Evolutionary conservation across 192 early-diverging fungal species (phyloP), one percentile per base, ranked within the genome.

Genomic region (Coemansia sp.): DNA sequence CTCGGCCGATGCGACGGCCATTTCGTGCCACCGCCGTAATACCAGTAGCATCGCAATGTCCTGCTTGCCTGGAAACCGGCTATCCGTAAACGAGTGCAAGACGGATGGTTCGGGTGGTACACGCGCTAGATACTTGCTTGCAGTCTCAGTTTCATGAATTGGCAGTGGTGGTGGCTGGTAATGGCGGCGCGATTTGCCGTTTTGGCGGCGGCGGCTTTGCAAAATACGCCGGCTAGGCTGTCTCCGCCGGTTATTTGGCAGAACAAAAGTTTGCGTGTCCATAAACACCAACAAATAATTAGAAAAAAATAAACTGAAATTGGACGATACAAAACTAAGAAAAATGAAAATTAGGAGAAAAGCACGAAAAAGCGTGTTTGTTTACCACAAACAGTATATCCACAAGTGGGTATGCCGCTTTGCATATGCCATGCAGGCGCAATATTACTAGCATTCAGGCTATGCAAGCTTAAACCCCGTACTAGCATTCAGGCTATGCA

Each of bases 1-100:
- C 1, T 39, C 37, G 2, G 22, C 26, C 45, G 59, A 37, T 29
- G 19, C 9, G 58, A 63, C 19, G 50, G 77, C 70, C 65, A 80
- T 80, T 3, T 43, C 23, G 0, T 54, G 65, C 77, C 77, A 80
- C 35, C 37, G 37, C 22, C 72, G 77, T 14, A 80, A 41, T 0
- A 80, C 57, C 16, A 60, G 10, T 1, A 62, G 38, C 12, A 68
- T 49, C 1, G 65, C 68, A 21, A 80, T 74, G 12, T 68, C 62
- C 59, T 59, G 62, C 23, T 64, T 80, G 25, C 59, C 62, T 41
- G 48, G 57, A 25, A 57, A 74, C 17, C 50, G 59, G 65, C 68
- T 80, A 21, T 47, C 23, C 21, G 69, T 52, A 38, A 74, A 74
- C 16, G 31, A 64, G 12, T 56, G 54, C 26, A 56, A 31, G 29